Evolutionary conservation across 2,329 filamentous ascomycete genomes (phyloP), one percentile per base, ranked within the genome.

Genomic region (Thelonectria olida): DNA sequence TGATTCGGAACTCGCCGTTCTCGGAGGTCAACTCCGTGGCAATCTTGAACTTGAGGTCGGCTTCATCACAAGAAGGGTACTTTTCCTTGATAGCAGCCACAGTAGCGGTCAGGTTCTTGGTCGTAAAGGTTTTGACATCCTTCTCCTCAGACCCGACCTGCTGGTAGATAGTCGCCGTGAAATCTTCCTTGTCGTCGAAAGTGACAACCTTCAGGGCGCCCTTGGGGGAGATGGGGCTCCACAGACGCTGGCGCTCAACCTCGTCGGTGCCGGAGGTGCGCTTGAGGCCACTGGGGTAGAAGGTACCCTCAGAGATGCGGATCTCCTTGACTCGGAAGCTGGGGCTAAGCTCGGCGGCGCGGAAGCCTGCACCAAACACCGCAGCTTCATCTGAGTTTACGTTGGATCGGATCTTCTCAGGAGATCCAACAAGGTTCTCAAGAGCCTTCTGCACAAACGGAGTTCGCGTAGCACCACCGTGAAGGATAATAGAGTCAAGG

Each of bases 251-350:
- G 70, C 90, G 88, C 72, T 90, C 87, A 52, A 87, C 82, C 80
- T 95, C 92, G 39, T 87, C 85, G 64, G 91, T 88, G 58, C 87
- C 83, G 61, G 81, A 82, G 36, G 82, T 87, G 87, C 92, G 97
- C 76, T 90, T 91, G 71, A 97, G 85, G 58, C 89, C 88, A 25
- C 91, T 85, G 2, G 89, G 82, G 75, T 96, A 97, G 42, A 84
- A 84, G 41, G 92, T 86, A 20, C 86, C 88, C 71, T 99, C 96
- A n/a, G 83, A 85, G 52, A 92, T 88, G 61, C 92, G 86, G 67
- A 99, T 99, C 74, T 98, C 96, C 84, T 98, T 99, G 74, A 99
- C 96, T 63, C 93, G 90, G 88, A 99, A 99, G 75, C 92, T 95
- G 39, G 95, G 93, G 79, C 93, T 97, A 60, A 99, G 85, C 69